Percentiles rank a stretch among this genome's conserved stretches.
Conservation (phyloP, 441 rosid species). For the Gossypium schwendimanii region DNA sequence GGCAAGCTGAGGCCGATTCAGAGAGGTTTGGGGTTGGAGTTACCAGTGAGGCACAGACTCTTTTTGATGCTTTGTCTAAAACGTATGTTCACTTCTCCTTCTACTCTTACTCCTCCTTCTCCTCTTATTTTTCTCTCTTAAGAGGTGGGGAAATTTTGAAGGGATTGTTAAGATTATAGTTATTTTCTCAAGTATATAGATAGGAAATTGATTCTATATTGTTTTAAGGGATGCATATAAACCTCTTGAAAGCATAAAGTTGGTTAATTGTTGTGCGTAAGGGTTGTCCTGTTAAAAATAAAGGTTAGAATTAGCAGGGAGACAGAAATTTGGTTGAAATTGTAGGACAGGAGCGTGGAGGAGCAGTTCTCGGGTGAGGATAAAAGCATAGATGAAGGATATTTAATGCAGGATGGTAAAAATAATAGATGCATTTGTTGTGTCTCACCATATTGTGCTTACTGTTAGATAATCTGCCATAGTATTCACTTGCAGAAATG, state of each 20-base stretch:
- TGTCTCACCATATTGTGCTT: not conserved
- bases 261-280: not conserved
- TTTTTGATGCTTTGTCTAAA: constrained; percentile 83
- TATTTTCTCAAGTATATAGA: not conserved
- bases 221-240: not conserved
- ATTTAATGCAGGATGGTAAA: not conserved
- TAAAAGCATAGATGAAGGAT: not conserved
- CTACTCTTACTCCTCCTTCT: not conserved
- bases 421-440: not conserved
- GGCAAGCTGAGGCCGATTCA: constrained; percentile 87
- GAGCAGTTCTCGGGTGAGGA: not conserved
- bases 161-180: not conserved
- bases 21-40: constrained; percentile 89
- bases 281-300: not conserved
- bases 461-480: not conserved
- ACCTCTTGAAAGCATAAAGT: not conserved
- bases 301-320: not conserved
- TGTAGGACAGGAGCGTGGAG: not conserved
- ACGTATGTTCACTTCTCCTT: constrained; percentile 39
- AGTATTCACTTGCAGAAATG: not conserved
- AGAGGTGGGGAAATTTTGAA: not conserved
- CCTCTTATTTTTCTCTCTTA: not conserved
- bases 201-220: not conserved
- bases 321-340: not conserved
- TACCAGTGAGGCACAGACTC: constrained; percentile 71